A percentile compares a stretch with the other conserved stretches of the same genome.
Evolutionary conservation across 2,329 filamentous ascomycete genomes (phyloP).

Genomic region (Apiospora rasikravindrae): DNA sequence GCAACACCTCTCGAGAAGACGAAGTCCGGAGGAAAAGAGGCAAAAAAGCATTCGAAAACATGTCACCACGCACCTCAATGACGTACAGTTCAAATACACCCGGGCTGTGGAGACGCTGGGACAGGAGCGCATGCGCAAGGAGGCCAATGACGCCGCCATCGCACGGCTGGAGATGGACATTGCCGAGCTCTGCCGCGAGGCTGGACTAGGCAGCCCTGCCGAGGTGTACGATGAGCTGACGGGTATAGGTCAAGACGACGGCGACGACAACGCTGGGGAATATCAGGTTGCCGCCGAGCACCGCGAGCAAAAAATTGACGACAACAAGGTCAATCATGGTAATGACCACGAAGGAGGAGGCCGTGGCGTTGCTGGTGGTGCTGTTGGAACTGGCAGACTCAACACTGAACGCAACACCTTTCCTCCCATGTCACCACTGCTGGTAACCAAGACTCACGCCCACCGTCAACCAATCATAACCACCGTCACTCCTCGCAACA

Average conservation of each 20-base stretch:
- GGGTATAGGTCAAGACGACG: not conserved
- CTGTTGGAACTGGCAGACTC: not conserved
- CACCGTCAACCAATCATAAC: not conserved
- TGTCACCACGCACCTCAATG: conserved; percentile 23
- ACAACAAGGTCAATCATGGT: not conserved
- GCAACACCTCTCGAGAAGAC: conserved; percentile 17
- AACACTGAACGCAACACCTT: not conserved
- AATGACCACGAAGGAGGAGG: not conserved
- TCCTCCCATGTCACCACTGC: not conserved
- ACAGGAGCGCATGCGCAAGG: not conserved
- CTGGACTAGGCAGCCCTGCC: conserved; percentile 3
- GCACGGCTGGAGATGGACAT: conserved; percentile 14
- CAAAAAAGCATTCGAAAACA: conserved; percentile 25
- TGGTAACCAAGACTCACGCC: not conserved
- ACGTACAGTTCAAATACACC: conserved; percentile 20
- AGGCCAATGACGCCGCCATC: conserved; percentile 16
- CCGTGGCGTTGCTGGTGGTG: no score
- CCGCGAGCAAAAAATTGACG: not conserved
- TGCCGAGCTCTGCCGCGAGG: not conserved
- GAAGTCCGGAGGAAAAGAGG: conserved; percentile 17
- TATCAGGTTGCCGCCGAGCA: not conserved
- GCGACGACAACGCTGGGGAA: not conserved
- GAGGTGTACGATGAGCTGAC: conserved; percentile 22
- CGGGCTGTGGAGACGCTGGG: not conserved
- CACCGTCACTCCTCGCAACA: not conserved